These are phyloP conservation scores for Neurospora sp. DNA, from an alignment of 495 filamentous ascomycete species.

Conservation along the genomic window DNA sequence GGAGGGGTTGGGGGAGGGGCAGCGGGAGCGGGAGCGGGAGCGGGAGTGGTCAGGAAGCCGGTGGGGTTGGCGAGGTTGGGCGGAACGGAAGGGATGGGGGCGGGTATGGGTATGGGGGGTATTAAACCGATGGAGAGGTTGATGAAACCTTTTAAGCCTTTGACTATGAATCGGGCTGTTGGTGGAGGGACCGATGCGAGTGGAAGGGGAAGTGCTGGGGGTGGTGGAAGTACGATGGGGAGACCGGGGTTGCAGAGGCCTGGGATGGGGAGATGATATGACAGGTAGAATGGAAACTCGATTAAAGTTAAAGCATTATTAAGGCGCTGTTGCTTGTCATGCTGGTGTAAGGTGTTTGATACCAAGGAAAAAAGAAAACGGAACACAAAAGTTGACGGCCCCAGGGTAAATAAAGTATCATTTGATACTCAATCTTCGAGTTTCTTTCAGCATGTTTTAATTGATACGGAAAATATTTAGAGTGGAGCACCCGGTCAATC, in stretches of 20 bases:
- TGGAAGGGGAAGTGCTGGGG: neutral
- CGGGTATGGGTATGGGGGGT: slow-evolving; percentile 12
- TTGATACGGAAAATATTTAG: neutral
- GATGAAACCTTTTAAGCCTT: slow-evolving; percentile 36
- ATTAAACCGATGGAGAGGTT: slow-evolving; percentile 33
- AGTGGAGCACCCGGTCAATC: neutral
- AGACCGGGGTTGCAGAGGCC: neutral
- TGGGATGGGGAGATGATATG: neutral
- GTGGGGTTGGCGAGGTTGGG: neutral
- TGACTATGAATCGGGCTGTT: slow-evolving; percentile 28
- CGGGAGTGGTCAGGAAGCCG: neutral
- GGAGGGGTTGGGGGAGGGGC: no score
- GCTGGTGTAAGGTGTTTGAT: neutral
- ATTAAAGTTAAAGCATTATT: no score
- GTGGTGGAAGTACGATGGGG: neutral
- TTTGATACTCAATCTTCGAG: neutral
- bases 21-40: neutral
- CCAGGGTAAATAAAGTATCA: neutral
- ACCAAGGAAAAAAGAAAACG: neutral
- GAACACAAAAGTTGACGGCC: neutral
- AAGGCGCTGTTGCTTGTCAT: no score
- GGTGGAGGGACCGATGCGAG: neutral
- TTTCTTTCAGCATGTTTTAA: neutral
- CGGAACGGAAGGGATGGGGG: slow-evolving; percentile 1
- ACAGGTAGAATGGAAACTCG: no score